Evolutionary conservation across 352 stramenopile species (phyloP).

Genomic region (Phytophthora melonis): DNA sequence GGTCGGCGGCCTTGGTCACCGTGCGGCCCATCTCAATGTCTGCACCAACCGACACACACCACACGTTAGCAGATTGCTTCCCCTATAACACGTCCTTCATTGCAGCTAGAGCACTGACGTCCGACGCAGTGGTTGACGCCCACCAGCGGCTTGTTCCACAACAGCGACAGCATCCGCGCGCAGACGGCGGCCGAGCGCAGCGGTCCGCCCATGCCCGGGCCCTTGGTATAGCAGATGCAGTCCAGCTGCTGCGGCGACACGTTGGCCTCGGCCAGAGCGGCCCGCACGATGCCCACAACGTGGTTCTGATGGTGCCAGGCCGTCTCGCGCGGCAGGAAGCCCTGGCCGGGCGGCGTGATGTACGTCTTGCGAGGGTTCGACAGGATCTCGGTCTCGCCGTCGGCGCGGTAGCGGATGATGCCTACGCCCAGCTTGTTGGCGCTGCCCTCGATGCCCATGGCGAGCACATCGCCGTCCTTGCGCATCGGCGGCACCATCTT

Average conservation of each 20-base stretch:
- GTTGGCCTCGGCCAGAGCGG: constrained; percentile 94
- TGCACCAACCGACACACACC: constrained; percentile 23
- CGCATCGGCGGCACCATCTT: constrained; percentile 43
- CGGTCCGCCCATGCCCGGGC: constrained; percentile 98
- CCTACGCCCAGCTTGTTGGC: constrained; percentile 98
- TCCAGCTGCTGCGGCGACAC: constrained; percentile 89
- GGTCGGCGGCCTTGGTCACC: constrained; percentile 95
- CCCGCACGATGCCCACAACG: constrained; percentile 95
- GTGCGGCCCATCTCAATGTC: constrained; percentile 99
- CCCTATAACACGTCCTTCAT: too few relatives aligned
- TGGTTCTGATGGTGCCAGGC: constrained; percentile 99
- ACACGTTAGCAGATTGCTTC: neutral
- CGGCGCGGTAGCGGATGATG: constrained; percentile 76
- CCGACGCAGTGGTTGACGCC: constrained; percentile 99
- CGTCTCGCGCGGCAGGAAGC: constrained; percentile 99
- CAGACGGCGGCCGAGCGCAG: constrained; percentile 96
- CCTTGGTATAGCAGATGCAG: constrained; percentile 96
- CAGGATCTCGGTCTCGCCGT: constrained; percentile 93
- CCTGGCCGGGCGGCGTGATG: constrained; percentile 96
- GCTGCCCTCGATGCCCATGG: constrained; percentile 98
- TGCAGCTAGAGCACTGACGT: constrained; percentile 60
- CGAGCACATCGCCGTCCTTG: constrained; percentile 86
- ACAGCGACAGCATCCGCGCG: constrained; percentile 93
- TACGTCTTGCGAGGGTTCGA: constrained; percentile 99
- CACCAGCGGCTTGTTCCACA: constrained; percentile 97